These are phyloP conservation scores for Globisporangium mamillatum DNA, from an alignment of 352 stramenopile species.

Conservation along the genomic window DNA sequence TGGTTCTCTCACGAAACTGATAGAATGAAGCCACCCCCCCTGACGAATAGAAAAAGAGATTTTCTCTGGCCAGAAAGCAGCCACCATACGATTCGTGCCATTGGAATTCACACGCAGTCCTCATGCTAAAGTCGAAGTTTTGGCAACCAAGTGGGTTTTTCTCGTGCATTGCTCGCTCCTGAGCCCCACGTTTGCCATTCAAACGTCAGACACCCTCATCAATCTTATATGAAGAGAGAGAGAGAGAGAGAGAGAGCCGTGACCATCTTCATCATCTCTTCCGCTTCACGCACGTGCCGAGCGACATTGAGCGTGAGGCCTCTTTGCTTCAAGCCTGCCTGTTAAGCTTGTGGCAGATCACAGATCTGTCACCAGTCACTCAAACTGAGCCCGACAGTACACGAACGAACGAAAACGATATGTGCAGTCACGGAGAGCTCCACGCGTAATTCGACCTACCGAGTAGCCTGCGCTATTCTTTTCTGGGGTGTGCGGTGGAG, in stretches of 20 bases:
- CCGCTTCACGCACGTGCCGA: neutral
- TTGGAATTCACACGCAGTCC: neutral
- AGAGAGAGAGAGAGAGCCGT: neutral
- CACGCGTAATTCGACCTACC: neutral
- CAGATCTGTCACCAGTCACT: neutral
- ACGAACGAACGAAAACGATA: neutral
- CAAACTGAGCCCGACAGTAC: neutral
- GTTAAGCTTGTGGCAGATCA: neutral
- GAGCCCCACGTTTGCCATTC: neutral
- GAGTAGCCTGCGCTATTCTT: neutral
- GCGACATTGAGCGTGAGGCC: neutral
- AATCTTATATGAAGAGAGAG: neutral
- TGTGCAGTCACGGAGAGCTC: too few relatives aligned
- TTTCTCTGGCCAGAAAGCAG: neutral
- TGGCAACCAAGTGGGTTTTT: neutral
- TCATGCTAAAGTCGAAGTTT: neutral
- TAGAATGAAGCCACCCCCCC: neutral
- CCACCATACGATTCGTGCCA: neutral
- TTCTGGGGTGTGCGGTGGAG: neutral
- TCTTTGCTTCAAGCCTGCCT: neutral
- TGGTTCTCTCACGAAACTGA: neutral
- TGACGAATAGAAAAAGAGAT: neutral
- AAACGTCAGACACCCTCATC: neutral
- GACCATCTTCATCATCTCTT: neutral
- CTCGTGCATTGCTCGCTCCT: neutral